phyloP scores from a whole-genome alignment of 352 stramenopile species.

The Phytophthora aleatoria region DNA sequence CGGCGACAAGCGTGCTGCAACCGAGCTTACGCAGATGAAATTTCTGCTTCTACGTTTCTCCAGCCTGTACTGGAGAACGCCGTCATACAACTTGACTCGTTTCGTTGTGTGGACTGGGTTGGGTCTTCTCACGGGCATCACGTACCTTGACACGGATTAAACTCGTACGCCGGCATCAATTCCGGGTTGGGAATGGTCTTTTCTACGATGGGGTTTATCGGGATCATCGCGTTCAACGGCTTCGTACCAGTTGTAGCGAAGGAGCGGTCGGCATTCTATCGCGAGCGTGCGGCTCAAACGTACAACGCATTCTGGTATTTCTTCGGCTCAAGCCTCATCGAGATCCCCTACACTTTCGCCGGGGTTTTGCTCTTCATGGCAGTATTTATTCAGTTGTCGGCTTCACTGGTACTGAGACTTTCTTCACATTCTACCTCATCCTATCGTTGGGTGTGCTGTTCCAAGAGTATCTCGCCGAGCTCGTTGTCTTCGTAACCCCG shows the following conservation, averaged over 20 bases:
- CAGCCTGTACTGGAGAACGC: not conserved
- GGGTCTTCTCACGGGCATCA: not conserved
- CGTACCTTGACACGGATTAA: not conserved
- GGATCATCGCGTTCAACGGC: not conserved
- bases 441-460: conserved; percentile 29
- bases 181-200: not conserved
- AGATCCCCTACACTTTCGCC: not conserved
- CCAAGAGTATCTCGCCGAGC: conserved; percentile 33
- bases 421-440: conserved; percentile 35
- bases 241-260: not conserved
- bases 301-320: not conserved
- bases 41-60: not conserved
- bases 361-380: not conserved
- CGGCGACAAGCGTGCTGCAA: not conserved
- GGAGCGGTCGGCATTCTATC: not conserved
- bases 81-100: not conserved
- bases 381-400: not conserved
- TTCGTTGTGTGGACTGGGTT: not conserved
- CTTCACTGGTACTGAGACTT: conserved; percentile 3
- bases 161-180: not conserved
- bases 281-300: not conserved
- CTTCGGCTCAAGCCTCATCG: not conserved
- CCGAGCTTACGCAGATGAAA: not conserved
- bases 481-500: conserved; percentile 38
- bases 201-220: not conserved